Evolutionary conservation across 106 monocot species (phyloP).

Genomic region (Allium fistulosum): DNA sequence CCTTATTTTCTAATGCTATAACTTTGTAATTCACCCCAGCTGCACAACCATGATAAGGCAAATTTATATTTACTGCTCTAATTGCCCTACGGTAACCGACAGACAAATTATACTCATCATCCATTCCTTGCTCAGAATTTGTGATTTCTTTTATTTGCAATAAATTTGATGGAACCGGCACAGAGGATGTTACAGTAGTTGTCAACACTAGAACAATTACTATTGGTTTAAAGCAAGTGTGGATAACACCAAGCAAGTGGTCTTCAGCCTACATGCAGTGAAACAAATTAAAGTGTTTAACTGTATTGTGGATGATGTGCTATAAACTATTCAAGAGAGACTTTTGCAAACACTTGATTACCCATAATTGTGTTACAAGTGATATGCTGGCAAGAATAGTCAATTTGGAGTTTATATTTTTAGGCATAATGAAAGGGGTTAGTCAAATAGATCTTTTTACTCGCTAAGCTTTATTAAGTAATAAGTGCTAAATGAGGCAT

Average conservation of each 20-base stretch:
- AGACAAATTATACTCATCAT: slow-evolving; percentile 68
- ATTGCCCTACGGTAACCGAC: slow-evolving; percentile 52
- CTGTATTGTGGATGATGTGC: no score
- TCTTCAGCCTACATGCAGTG: slow-evolving; percentile 64
- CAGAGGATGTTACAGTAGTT: slow-evolving; percentile 38
- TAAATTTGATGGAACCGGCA: slow-evolving; percentile 17
- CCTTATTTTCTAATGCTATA: slow-evolving; percentile 57
- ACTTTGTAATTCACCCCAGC: slow-evolving; percentile 72
- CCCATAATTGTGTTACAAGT: no score
- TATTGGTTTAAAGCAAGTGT: slow-evolving; percentile 51
- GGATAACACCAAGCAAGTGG: slow-evolving; percentile 71
- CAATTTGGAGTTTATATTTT: no score
- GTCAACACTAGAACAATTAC: slow-evolving; percentile 76
- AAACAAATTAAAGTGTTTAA: slow-evolving; percentile 7
- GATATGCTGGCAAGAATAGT: no score
- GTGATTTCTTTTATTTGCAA: slow-evolving; percentile 27
- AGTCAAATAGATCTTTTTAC: no score
- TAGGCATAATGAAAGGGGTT: no score
- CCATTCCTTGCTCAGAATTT: slow-evolving; percentile 41
- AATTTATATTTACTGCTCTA: slow-evolving; percentile 69
- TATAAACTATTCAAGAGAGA: no score
- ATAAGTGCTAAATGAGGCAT: no score
- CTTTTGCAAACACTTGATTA: no score
- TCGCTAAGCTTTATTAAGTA: no score
- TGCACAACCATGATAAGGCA: slow-evolving; percentile 68